Evolutionary conservation across 2,329 filamentous ascomycete genomes (phyloP).

Genomic region (Neofusicoccum sp.): DNA sequence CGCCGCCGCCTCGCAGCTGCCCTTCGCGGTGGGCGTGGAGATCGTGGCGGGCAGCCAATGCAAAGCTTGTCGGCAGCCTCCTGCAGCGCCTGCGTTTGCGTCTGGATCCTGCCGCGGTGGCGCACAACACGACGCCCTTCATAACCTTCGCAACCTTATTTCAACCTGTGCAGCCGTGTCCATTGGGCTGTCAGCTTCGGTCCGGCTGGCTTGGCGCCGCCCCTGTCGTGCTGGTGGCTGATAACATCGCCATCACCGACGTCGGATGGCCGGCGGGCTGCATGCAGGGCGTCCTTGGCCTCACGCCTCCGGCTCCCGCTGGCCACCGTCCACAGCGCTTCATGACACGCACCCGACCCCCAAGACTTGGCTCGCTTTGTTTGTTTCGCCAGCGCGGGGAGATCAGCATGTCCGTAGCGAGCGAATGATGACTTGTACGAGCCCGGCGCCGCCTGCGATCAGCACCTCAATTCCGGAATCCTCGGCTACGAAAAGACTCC

Average conservation of each 20-base stretch:
- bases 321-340: not conserved
- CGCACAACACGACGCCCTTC: not conserved
- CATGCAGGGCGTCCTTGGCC: not conserved
- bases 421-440: not conserved
- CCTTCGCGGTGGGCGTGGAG: not conserved
- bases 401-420: not conserved
- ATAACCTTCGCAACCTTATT: not conserved
- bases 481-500: not conserved
- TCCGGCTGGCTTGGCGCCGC: conserved; percentile 5
- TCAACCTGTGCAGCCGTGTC: not conserved
- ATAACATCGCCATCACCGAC: conserved; percentile 5
- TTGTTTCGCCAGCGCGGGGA: not conserved
- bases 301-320: not conserved
- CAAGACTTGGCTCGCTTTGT: not conserved
- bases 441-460: not conserved
- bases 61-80: not conserved
- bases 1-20: not conserved
- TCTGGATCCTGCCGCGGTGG: not conserved
- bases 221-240: not conserved
- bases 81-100: not conserved
- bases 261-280: not conserved
- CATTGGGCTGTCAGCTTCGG: not conserved
- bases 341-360: not conserved
- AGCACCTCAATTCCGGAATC: not conserved
- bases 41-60: not conserved